These are phyloP conservation scores for Alternaria hordeiaustralica DNA, from an alignment of 2,329 filamentous ascomycete genomes.

Conservation along the genomic window DNA sequence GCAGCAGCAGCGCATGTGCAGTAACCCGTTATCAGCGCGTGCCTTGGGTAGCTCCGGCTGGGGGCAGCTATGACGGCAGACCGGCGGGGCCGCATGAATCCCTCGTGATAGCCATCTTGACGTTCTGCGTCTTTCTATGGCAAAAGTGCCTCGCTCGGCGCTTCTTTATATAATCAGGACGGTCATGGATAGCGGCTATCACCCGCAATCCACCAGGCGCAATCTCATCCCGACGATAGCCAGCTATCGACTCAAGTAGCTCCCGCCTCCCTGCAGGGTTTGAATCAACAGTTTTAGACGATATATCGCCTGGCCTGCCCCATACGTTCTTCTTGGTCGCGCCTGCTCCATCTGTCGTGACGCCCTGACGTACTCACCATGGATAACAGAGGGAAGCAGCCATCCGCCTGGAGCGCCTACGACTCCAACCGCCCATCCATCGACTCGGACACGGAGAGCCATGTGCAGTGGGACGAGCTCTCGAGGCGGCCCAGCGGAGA, in stretches of 20 bases:
- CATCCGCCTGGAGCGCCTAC: slow-evolving; percentile 56
- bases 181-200: slow-evolving; percentile 14
- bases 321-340: slow-evolving; percentile 9
- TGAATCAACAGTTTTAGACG: slow-evolving; percentile 27
- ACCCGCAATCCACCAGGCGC: slow-evolving; percentile 20
- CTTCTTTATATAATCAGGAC: slow-evolving; percentile 20
- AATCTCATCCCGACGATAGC: slow-evolving; percentile 39
- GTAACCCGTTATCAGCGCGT: slow-evolving; percentile 7
- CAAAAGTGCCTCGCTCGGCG: slow-evolving; percentile 17
- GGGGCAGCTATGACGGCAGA: slow-evolving; percentile 16
- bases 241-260: slow-evolving; percentile 36
- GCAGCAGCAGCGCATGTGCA: background rate
- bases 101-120: slow-evolving; percentile 16
- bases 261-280: slow-evolving; percentile 40
- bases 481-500: slow-evolving; percentile 39
- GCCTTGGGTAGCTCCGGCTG: slow-evolving; percentile 7
- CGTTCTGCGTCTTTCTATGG: slow-evolving; percentile 11
- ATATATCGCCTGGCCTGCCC: slow-evolving; percentile 8
- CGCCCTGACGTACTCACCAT: slow-evolving; percentile 26
- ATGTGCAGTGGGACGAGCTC: slow-evolving; percentile 49
- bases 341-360: background rate
- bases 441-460: slow-evolving; percentile 45
- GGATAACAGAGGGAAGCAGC: slow-evolving; percentile 50
- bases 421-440: slow-evolving; percentile 53
- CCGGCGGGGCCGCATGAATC: slow-evolving; percentile 11